Evolutionary conservation across 768 basidiomycete species (phyloP), one percentile per base, ranked within the genome.

Genomic region (Leccinum truebloodii): DNA sequence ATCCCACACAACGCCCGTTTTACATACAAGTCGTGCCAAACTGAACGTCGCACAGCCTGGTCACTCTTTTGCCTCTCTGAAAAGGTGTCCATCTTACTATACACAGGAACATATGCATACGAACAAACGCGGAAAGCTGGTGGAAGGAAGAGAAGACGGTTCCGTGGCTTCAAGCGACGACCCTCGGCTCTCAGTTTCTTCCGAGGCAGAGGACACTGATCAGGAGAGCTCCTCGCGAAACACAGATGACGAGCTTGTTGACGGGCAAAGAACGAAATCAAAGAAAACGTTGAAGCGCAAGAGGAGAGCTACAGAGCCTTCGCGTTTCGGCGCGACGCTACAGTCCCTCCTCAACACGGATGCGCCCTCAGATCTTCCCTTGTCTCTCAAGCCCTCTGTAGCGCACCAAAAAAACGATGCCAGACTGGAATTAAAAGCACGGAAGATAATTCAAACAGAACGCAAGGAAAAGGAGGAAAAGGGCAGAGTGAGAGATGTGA

Each of bases 211-310:
- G 41, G 39, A 63, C 34, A 26, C 44, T 34, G 64, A 74, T 62
- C 67, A 70, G 52, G 67, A 62, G 37, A 64, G 57, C 41, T 77
- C 12, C 10, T 13, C 75, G 20, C 71, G 71, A 20, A 81, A 86
- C 66, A 87, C 85, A 20, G 86, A 84, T 9, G 87, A 88, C 65
- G 88, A 91, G 69, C 84, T 90, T 53, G 80, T 79, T 16, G 76
- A 75, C 3, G 71, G 82, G 55, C 82, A 84, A 65, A 75, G 71
- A 49, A 70, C 75, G 69, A 93, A 92, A 73, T 93, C 92, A 16
- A 86, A 82, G 59, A 88, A 92, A 73, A 94, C 92, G 0, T 75
- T 83, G 55, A 94, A 94, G 73, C 83, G 92, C 66, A 94, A 93
- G 80, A 82, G 89, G 34, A 80, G 92, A 59, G 92, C 92, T 24